Evolutionary conservation across 2,329 filamentous ascomycete genomes (phyloP).

Genomic region (Phyllosticta ampelicida): DNA sequence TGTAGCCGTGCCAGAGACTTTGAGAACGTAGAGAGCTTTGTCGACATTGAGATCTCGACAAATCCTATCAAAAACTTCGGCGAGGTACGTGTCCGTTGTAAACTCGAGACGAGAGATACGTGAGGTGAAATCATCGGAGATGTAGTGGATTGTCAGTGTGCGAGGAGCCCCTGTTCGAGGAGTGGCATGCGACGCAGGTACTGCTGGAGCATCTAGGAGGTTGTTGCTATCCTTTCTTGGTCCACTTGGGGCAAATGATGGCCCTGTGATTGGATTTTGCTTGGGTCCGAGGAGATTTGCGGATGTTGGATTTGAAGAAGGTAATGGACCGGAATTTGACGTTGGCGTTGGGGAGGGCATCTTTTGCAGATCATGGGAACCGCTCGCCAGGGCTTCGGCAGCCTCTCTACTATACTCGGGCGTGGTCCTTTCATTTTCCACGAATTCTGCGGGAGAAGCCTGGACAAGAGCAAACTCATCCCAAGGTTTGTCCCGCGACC

Average conservation of each 20-base stretch:
- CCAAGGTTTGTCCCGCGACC: slow-evolving; percentile 65
- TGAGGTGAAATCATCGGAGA: slow-evolving; percentile 56
- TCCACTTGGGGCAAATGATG: slow-evolving; percentile 37
- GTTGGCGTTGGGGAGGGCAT: slow-evolving; percentile 20
- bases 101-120: slow-evolving; percentile 64
- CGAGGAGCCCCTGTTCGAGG: slow-evolving; percentile 58
- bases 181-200: slow-evolving; percentile 33
- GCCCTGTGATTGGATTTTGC: slow-evolving; percentile 40
- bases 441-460: slow-evolving; percentile 56
- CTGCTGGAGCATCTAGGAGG: slow-evolving; percentile 33
- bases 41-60: slow-evolving; percentile 70
- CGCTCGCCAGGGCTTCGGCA: slow-evolving; percentile 9
- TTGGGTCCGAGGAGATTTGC: slow-evolving; percentile 25
- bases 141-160: slow-evolving; percentile 61
- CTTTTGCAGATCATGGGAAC: slow-evolving; percentile 10
- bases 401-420: slow-evolving; percentile 54
- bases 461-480: slow-evolving; percentile 74
- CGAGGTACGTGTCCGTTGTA: slow-evolving; percentile 73
- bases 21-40: slow-evolving; percentile 68
- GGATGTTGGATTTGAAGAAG: slow-evolving; percentile 13
- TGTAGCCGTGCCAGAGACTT: slow-evolving; percentile 62
- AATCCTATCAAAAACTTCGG: slow-evolving; percentile 67
- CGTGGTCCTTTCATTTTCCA: slow-evolving; percentile 57
- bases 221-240: slow-evolving; percentile 35
- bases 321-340: slow-evolving; percentile 21